A percentile compares a stretch with the other conserved stretches of the same genome.
These are phyloP conservation scores for Termitomyces sp. DNA, from an alignment of 768 basidiomycete species.

Conservation along the genomic window DNA sequence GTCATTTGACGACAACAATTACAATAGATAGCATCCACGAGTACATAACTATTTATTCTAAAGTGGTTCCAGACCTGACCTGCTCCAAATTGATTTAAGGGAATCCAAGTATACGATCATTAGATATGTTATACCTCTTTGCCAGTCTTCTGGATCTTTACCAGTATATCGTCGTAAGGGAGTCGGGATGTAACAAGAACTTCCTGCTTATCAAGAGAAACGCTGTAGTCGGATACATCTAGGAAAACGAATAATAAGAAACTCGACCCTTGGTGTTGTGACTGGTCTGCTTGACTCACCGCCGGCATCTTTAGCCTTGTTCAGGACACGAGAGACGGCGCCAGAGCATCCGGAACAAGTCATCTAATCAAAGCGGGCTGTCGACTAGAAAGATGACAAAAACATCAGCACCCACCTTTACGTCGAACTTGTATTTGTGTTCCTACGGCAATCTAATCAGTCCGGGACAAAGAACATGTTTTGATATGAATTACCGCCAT, in stretches of 20 bases:
- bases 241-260: background rate
- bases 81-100: conserved; percentile 4
- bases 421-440: conserved; percentile 73
- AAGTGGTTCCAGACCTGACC: conserved; percentile 41
- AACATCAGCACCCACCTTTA: conserved; percentile 49
- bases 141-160: conserved; percentile 86
- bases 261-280: background rate
- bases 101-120: background rate
- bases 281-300: conserved; percentile 2
- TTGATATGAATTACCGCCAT: conserved; percentile 8
- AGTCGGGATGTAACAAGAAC: conserved; percentile 62
- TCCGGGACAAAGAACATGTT: background rate
- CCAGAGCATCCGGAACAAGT: conserved; percentile 83
- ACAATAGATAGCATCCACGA: background rate
- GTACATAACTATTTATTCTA: conserved; percentile 23
- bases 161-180: conserved; percentile 58
- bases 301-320: conserved; percentile 53
- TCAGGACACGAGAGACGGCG: conserved; percentile 69
- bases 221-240: conserved; percentile 55
- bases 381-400: background rate
- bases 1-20: background rate
- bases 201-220: conserved; percentile 64
- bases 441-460: conserved; percentile 14
- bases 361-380: conserved; percentile 50
- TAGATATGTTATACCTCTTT: conserved; percentile 56